phyloP scores from a whole-genome alignment of 2,329 filamentous ascomycete genomes.

The Aspergillus pseudonomiae region DNA sequence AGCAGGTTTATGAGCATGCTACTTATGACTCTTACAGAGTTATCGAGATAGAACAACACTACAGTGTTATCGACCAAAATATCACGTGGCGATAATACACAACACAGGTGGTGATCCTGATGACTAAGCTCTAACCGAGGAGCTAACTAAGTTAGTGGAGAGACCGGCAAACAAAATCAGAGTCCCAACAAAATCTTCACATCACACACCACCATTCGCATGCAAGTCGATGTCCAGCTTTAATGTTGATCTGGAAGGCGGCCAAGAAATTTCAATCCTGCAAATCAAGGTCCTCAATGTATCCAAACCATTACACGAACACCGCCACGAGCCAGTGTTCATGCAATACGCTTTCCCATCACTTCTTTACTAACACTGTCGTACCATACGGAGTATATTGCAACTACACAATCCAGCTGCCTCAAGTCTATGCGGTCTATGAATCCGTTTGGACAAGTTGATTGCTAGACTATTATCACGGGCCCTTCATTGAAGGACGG shows the following conservation, averaged over 20 bases:
- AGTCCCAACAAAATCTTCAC: neutral
- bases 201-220: neutral
- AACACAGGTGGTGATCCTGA: too few species aligned
- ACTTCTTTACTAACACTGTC: neutral
- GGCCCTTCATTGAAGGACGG: constrained; percentile 41
- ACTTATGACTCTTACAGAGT: neutral
- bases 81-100: constrained; percentile 11
- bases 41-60: too few species aligned
- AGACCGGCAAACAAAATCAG: too few species aligned
- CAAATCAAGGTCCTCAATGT: neutral
- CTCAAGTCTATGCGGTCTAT: constrained; percentile 23
- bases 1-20: neutral
- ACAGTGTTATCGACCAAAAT: too few species aligned
- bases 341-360: neutral
- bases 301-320: neutral
- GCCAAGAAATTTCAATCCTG: neutral
- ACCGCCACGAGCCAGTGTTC: neutral
- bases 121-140: constrained; percentile 11
- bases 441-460: constrained; percentile 7
- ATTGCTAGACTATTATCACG: constrained; percentile 24
- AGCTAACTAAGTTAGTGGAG: neutral
- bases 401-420: constrained; percentile 42
- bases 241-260: neutral
- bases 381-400: constrained; percentile 10
- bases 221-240: neutral